Conservation (phyloP, 106 monocot genomes). For the Dendrobium nobile region DNA sequence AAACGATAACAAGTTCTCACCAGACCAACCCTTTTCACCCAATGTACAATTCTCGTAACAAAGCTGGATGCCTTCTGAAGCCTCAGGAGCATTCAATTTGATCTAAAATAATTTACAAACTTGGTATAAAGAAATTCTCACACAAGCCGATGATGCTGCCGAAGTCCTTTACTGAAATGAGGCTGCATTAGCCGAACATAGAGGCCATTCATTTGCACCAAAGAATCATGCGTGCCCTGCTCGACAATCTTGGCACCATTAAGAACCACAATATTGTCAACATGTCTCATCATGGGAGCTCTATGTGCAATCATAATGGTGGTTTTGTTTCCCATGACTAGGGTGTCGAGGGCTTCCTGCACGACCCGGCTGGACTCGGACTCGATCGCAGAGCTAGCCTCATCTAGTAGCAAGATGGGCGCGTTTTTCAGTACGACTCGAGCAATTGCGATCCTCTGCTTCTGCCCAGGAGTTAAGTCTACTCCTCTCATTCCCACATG, state of each 20-base stretch:
- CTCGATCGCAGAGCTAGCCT: slow-evolving; percentile 88
- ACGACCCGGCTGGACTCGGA: slow-evolving; percentile 95
- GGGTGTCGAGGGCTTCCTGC: slow-evolving; percentile 85
- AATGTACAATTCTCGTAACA: not conserved
- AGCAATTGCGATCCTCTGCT: slow-evolving; percentile 97
- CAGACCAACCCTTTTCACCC: not conserved
- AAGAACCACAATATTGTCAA: slow-evolving; percentile 91
- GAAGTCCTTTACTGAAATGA: slow-evolving; percentile 75
- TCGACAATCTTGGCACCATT: slow-evolving; percentile 87
- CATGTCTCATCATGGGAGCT: slow-evolving; percentile 89
- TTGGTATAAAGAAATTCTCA: slow-evolving; percentile 2
- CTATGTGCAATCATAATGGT: slow-evolving; percentile 86
- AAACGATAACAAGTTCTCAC: too few species aligned
- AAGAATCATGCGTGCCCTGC: slow-evolving; percentile 78
- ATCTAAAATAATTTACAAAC: slow-evolving; percentile 28
- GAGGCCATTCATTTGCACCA: slow-evolving; percentile 78
- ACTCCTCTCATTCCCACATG: slow-evolving; percentile 98
- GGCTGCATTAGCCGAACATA: slow-evolving; percentile 95
- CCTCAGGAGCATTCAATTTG: not conserved
- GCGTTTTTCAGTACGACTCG: slow-evolving; percentile 92
- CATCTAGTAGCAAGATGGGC: slow-evolving; percentile 88
- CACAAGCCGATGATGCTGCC: slow-evolving; percentile 68
- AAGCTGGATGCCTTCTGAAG: not conserved
- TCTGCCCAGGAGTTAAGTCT: slow-evolving; percentile 89
- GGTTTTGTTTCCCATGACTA: slow-evolving; percentile 95